Evolutionary conservation across 2,329 filamentous ascomycete genomes (phyloP).

Genomic region (Penicillium psychrosexuale): DNA sequence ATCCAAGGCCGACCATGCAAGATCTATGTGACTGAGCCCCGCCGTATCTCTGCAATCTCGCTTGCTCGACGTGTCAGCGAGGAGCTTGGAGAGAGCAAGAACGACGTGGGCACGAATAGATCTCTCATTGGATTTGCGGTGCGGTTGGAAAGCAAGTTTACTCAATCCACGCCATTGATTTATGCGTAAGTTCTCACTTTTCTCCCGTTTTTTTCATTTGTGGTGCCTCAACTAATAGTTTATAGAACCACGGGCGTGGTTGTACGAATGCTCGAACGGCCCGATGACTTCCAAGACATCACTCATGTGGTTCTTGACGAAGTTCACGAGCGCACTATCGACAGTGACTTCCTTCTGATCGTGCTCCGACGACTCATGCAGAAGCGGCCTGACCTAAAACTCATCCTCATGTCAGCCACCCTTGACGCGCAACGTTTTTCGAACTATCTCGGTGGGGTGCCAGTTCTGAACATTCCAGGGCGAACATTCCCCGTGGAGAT

Average conservation of each 20-base stretch:
- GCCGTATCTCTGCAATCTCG: slow-evolving; percentile 93
- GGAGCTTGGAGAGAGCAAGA: slow-evolving; percentile 80
- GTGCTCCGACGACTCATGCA: slow-evolving; percentile 79
- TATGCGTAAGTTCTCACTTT: slow-evolving; percentile 65
- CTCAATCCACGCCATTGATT: slow-evolving; percentile 75
- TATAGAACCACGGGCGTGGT: slow-evolving; percentile 70
- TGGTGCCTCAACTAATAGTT: slow-evolving; percentile 2
- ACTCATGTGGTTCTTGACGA: slow-evolving; percentile 96
- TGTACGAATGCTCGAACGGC: slow-evolving; percentile 94
- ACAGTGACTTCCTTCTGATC: slow-evolving; percentile 93
- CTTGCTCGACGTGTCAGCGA: slow-evolving; percentile 89
- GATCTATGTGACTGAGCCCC: slow-evolving; percentile 91
- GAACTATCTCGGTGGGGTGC: slow-evolving; percentile 77
- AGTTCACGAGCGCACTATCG: slow-evolving; percentile 93
- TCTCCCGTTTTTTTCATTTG: neutral
- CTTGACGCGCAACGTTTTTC: slow-evolving; percentile 92
- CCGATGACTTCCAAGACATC: slow-evolving; percentile 80
- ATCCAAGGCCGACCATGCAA: slow-evolving; percentile 78
- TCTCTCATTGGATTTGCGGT: slow-evolving; percentile 95
- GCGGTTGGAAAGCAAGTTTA: slow-evolving; percentile 82
- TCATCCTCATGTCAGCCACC: slow-evolving; percentile 95
- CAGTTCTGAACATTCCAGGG: slow-evolving; percentile 85
- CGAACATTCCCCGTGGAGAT: slow-evolving; percentile 90
- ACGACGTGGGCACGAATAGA: slow-evolving; percentile 74
- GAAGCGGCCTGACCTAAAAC: slow-evolving; percentile 77